Evolutionary conservation across 805 yeast species (phyloP).

Genomic region (Peterozyma xylosa): DNA sequence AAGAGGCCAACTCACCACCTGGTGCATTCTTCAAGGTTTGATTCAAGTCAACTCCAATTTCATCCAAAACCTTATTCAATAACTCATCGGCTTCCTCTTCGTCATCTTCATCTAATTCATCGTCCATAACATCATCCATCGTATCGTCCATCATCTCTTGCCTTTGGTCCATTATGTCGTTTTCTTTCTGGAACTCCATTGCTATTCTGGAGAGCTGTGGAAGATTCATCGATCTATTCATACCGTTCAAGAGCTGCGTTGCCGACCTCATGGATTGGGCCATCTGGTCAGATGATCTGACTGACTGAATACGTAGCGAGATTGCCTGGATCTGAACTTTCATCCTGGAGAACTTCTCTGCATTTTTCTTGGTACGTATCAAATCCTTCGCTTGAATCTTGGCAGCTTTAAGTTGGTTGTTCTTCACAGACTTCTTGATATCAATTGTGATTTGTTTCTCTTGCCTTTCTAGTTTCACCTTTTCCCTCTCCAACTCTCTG

Average conservation of each 20-base stretch:
- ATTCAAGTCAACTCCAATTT: conserved; percentile 84
- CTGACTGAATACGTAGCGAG: conserved; percentile 83
- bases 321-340: conserved; percentile 94
- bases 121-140: conserved; percentile 92
- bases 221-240: conserved; percentile 86
- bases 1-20: conserved; percentile 13
- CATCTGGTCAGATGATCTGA: conserved; percentile 93
- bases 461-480: conserved; percentile 77
- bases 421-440: conserved; percentile 86
- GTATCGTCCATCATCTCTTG: conserved; percentile 99
- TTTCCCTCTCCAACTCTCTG: conserved; percentile 86
- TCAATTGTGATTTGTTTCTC: conserved; percentile 83
- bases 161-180: conserved; percentile 96
- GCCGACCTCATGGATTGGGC: conserved; percentile 92
- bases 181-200: conserved; percentile 91
- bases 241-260: conserved; percentile 70
- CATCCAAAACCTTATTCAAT: conserved; percentile 87
- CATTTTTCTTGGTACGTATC: conserved; percentile 76
- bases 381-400: conserved; percentile 95
- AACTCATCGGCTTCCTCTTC: conserved; percentile 84
- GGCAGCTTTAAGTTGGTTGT: conserved; percentile 81
- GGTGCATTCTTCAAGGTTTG: conserved; percentile 37
- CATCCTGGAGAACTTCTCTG: conserved; percentile 87
- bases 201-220: conserved; percentile 86
- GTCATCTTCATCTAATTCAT: conserved; percentile 77